These are phyloP conservation scores for Blastomyces silverae DNA, from an alignment of 2,329 filamentous ascomycete genomes.

Conservation along the genomic window DNA sequence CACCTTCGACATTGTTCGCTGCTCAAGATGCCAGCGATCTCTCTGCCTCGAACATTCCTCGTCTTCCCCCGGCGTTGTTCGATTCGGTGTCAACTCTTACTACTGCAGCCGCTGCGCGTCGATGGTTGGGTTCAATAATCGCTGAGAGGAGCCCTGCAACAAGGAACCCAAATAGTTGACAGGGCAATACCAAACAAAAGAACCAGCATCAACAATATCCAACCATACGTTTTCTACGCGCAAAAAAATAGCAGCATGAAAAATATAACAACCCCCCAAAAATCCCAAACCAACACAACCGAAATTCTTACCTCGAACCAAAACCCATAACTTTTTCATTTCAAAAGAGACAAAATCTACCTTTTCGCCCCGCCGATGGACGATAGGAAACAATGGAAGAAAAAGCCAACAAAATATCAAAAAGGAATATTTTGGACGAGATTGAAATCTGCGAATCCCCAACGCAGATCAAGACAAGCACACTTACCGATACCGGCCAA, in stretches of 20 bases:
- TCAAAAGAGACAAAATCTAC: background rate
- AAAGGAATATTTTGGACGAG: background rate
- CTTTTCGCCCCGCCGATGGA: background rate
- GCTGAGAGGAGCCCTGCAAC: conserved; percentile 26
- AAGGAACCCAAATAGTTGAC: too few species aligned
- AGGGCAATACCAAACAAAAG: background rate
- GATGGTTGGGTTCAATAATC: conserved; percentile 40
- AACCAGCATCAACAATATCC: background rate
- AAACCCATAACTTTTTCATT: background rate
- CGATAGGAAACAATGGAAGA: background rate
- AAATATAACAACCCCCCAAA: background rate
- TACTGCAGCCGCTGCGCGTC: conserved; percentile 44
- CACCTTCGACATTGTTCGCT: conserved; percentile 41
- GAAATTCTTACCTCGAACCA: conserved; percentile 1
- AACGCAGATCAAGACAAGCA: background rate
- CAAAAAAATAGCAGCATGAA: background rate
- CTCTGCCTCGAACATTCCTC: conserved; percentile 36
- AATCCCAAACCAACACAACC: background rate
- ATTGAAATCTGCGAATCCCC: background rate
- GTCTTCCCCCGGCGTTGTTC: conserved; percentile 35
- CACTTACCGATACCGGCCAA: background rate
- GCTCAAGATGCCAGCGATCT: conserved; percentile 44
- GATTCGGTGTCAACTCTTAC: conserved; percentile 46
- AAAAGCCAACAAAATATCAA: background rate
- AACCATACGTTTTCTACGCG: background rate